phyloP scores from a whole-genome alignment of 108 stramenopile genomes.

The Cylindrotheca closterium region DNA sequence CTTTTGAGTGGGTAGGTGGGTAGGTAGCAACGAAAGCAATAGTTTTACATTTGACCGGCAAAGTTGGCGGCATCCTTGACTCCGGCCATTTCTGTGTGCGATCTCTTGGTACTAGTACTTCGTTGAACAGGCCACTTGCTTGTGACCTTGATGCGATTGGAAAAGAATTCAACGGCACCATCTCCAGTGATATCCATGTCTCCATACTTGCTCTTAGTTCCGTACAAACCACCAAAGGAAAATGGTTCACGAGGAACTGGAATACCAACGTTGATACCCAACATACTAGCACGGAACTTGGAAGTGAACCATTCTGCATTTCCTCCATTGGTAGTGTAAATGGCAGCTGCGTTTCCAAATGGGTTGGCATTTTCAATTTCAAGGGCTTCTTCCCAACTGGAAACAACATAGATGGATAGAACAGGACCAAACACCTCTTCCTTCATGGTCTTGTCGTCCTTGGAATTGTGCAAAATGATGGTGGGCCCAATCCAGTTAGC shows the following conservation, averaged over 20 bases:
- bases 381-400: conserved; percentile 90
- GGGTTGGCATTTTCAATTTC: conserved; percentile 93
- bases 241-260: conserved; percentile 96
- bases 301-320: conserved; percentile 91
- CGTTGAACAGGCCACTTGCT: conserved; percentile 80
- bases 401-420: conserved; percentile 73
- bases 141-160: conserved; percentile 93
- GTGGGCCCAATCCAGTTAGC: conserved; percentile 93
- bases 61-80: conserved; percentile 32
- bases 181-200: conserved; percentile 97
- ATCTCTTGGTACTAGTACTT: conserved; percentile 23
- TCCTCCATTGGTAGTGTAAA: conserved; percentile 92
- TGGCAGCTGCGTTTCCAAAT: conserved; percentile 94
- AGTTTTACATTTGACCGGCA: conserved; percentile 42
- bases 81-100: conserved; percentile 3
- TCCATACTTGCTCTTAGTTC: conserved; percentile 93
- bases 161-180: conserved; percentile 96
- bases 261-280: conserved; percentile 80
- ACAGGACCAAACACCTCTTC: conserved; percentile 97
- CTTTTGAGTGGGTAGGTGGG: no score
- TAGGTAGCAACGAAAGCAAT: no score
- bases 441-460: conserved; percentile 67
- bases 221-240: conserved; percentile 91
- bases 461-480: conserved; percentile 71
- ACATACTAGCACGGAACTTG: conserved; percentile 83